A percentile compares a stretch with the other conserved stretches of the same genome.
Conservation (phyloP, 345 rosid genomes). For the Moricandia moricandioides region DNA sequence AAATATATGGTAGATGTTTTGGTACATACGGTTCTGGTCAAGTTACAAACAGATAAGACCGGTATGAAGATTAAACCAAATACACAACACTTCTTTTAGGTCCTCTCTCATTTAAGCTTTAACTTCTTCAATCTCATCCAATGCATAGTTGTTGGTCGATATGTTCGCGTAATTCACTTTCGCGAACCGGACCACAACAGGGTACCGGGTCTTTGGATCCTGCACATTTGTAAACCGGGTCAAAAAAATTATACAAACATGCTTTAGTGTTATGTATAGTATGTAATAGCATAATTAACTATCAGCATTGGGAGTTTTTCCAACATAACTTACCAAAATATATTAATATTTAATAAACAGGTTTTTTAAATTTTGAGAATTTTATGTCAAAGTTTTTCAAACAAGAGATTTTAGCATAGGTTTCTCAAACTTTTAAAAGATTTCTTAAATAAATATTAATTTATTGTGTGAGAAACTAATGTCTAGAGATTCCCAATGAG, state of each 20-base stretch:
- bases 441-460: no score
- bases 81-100: background rate
- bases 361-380: no score
- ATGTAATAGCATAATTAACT: no score
- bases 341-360: no score
- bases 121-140: conserved; percentile 83
- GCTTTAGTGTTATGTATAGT: background rate
- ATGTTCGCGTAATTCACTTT: conserved; percentile 87
- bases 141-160: conserved; percentile 92
- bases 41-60: conserved; percentile 21
- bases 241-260: background rate
- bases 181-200: conserved; percentile 87
- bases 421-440: no score
- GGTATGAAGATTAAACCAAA: conserved; percentile 26
- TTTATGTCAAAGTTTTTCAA: no score
- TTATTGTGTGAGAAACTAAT: no score
- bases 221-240: conserved; percentile 28
- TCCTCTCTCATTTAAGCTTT: conserved; percentile 44
- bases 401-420: no score
- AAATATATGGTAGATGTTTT: no score
- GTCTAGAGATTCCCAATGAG: no score
- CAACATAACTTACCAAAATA: no score
- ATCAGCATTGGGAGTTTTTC: no score
- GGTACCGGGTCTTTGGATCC: conserved; percentile 84
- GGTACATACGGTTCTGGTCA: conserved; percentile 27